phyloP scores from a whole-genome alignment of 2,329 filamentous ascomycete genomes.

The Claviceps sp. region DNA sequence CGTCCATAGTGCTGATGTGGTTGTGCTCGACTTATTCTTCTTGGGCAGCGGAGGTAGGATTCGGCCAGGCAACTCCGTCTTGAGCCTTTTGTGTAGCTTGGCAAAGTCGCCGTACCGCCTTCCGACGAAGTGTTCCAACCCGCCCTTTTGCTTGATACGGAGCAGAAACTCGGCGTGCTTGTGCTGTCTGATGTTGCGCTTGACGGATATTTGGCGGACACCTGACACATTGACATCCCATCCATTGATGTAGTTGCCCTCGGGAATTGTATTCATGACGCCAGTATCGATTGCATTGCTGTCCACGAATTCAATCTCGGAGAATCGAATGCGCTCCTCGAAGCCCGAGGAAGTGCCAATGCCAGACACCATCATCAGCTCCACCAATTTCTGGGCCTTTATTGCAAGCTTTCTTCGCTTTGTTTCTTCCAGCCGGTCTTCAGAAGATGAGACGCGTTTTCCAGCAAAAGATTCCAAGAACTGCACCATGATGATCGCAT shows the following conservation, averaged over 20 bases:
- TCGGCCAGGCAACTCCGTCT: slow-evolving; percentile 80
- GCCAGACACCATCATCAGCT: slow-evolving; percentile 99
- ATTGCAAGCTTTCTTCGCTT: slow-evolving; percentile 84
- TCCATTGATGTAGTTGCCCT: slow-evolving; percentile 84
- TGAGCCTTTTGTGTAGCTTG: slow-evolving; percentile 63
- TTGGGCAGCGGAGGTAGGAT: slow-evolving; percentile 73
- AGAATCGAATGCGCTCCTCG: slow-evolving; percentile 92
- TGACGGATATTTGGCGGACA: slow-evolving; percentile 67
- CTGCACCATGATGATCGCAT: slow-evolving; percentile 26
- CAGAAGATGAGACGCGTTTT: slow-evolving; percentile 93
- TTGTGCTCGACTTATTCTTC: slow-evolving; percentile 77
- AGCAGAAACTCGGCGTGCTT: slow-evolving; percentile 91
- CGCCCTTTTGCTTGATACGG: slow-evolving; percentile 65
- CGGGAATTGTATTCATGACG: slow-evolving; percentile 71
- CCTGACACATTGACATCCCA: slow-evolving; percentile 96
- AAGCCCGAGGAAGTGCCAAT: slow-evolving; percentile 93
- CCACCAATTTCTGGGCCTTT: slow-evolving; percentile 90
- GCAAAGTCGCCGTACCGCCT: slow-evolving; percentile 82
- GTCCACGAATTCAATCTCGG: slow-evolving; percentile 93
- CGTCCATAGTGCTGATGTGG: slow-evolving; percentile 43
- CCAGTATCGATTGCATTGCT: slow-evolving; percentile 85
- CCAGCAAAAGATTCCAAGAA: slow-evolving; percentile 95
- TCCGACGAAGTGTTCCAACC: slow-evolving; percentile 66
- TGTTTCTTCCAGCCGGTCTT: slow-evolving; percentile 90
- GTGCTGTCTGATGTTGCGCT: slow-evolving; percentile 79